Conservation (phyloP, 1,284 basidiomycete species). For the Omphalotus olearius region DNA sequence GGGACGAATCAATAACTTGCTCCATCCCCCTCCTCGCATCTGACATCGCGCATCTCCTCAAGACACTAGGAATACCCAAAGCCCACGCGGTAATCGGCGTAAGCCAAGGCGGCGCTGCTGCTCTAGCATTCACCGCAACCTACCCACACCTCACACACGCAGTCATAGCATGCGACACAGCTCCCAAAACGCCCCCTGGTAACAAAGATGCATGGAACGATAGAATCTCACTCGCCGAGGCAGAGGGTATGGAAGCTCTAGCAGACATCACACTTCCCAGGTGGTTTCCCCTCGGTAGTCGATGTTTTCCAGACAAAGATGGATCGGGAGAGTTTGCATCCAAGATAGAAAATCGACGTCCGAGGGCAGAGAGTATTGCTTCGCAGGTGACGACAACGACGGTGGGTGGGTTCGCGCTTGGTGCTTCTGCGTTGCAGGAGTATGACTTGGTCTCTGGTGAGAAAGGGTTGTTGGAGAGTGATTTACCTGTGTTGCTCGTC, state of each 20-base stretch:
- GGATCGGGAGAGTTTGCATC: neutral
- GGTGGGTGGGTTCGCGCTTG: conserved; percentile 38
- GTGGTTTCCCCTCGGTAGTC: conserved; percentile 34
- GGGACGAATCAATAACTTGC: conserved; percentile 22
- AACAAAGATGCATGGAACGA: conserved; percentile 44
- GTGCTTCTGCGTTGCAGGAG: conserved; percentile 38
- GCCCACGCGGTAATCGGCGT: conserved; percentile 43
- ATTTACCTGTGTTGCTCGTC: conserved; percentile 33
- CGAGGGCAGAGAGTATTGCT: conserved; percentile 26
- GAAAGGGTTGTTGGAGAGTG: conserved; percentile 22
- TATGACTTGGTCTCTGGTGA: conserved; percentile 34
- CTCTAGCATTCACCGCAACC: conserved; percentile 34
- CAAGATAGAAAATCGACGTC: conserved; percentile 2
- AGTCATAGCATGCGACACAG: conserved; percentile 42
- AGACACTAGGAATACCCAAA: conserved; percentile 19
- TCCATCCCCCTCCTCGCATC: conserved; percentile 32
- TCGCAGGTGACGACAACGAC: conserved; percentile 34
- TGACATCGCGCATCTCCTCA: conserved; percentile 33
- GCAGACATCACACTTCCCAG: conserved; percentile 35
- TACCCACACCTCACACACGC: conserved; percentile 26
- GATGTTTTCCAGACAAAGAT: neutral
- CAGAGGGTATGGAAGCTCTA: conserved; percentile 33
- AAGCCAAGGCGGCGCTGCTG: conserved; percentile 44
- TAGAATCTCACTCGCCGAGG: conserved; percentile 32
- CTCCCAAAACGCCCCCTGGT: conserved; percentile 35